Base-by-base conservation (phyloP, 305 asterid species). In the Salvia sclarea region DNA sequence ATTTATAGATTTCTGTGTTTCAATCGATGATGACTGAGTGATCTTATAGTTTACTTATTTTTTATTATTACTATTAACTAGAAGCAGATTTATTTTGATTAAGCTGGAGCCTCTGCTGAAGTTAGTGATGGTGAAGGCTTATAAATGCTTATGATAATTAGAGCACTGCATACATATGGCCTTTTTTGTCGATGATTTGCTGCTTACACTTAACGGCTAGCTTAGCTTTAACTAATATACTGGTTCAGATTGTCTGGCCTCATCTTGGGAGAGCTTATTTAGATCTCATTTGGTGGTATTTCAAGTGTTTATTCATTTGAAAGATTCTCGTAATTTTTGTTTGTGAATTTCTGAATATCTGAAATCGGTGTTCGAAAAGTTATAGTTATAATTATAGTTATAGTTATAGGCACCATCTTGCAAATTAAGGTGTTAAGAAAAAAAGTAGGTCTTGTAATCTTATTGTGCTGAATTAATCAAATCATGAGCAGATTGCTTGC, bases 21-120 rank as follows among this genome's bases (percentile, higher is more conserved):
- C 28, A 28, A 35, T 49, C 52, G 64, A 9, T 66, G 73, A n/a
- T 38, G 13, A 37, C 53, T 33, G 45, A 8, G 17, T 55, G 30
- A 55, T 63, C 33, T 68, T 3, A 18, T 35, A 5, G 24, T 0
- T 61, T 10, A 52, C 28, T 31, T 40, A 9, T 1, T 37, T 10
- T 0, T 11, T 38, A 12, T 44, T 45, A 10, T 14, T 18, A 17
- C 13, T 11, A 14, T 55, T 11, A 30, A 17, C 56, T 69, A 30
- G 58, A 37, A 0, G 18, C 16, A 59, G n/a, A 38, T 66, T 49
- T 66, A n/a, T 58, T 67, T 58, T 38, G 28, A 58, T 61, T 70
- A 0, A 25, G 61, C 61, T 68, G 81, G 31, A 64, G 12, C 35
- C 17, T n/a, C 20, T 78, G 74, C 30, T 69, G 28, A 59, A 35